phyloP scores from a whole-genome alignment of 1,284 basidiomycete genomes.

The Naganishia sp. region DNA sequence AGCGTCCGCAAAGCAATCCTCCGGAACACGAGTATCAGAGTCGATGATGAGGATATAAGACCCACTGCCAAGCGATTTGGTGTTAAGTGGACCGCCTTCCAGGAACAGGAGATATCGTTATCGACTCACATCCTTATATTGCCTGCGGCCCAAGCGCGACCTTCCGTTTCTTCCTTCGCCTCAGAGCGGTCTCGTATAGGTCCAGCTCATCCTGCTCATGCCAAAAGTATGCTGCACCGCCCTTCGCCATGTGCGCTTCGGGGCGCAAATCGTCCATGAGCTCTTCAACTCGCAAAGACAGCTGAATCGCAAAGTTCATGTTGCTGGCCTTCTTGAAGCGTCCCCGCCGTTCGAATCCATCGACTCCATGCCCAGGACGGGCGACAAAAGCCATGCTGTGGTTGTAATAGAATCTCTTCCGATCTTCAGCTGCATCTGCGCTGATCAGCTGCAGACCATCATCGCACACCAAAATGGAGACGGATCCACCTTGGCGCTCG shows the following conservation, averaged over 20 bases:
- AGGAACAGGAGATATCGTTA: neutral
- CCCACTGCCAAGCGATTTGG: constrained; percentile 49
- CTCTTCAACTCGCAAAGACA: constrained; percentile 60
- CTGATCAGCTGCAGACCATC: constrained; percentile 51
- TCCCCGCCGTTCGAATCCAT: constrained; percentile 77
- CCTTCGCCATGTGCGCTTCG: constrained; percentile 41
- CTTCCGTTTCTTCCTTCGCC: constrained; percentile 60
- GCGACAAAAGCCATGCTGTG: constrained; percentile 82
- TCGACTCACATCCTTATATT: constrained; percentile 44
- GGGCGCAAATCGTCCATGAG: constrained; percentile 50
- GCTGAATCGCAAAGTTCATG: constrained; percentile 77
- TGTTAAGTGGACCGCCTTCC: neutral
- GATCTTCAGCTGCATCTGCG: constrained; percentile 61
- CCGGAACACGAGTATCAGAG: constrained; percentile 81
- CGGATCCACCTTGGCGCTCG: constrained; percentile 56
- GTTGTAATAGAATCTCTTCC: constrained; percentile 72
- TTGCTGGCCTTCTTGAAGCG: constrained; percentile 88
- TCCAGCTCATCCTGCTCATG: constrained; percentile 42
- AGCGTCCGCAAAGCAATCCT: constrained; percentile 81
- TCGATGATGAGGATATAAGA: constrained; percentile 71
- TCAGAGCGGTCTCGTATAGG: constrained; percentile 45
- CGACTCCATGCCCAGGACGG: constrained; percentile 67
- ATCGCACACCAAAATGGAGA: constrained; percentile 21
- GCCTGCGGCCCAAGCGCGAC: constrained; percentile 54
- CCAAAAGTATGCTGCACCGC: constrained; percentile 38